phyloP scores from a whole-genome alignment of 352 stramenopile species.

The Phytopythium mirpurense region DNA sequence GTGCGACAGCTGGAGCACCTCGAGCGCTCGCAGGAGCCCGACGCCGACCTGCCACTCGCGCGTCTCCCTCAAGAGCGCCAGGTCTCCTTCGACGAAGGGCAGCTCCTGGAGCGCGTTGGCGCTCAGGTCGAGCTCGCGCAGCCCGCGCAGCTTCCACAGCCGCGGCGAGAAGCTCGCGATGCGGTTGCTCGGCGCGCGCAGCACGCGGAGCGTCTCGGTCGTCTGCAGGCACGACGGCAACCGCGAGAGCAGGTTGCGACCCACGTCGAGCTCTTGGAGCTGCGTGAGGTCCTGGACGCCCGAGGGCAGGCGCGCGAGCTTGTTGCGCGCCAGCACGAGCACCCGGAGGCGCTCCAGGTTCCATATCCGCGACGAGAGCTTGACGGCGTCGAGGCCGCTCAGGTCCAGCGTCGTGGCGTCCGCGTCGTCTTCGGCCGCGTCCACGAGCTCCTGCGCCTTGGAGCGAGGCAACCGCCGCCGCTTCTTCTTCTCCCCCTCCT shows the following conservation, averaged over 20 bases:
- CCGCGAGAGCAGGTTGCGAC: constrained; percentile 46
- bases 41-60: constrained; percentile 69
- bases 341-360: constrained; percentile 42
- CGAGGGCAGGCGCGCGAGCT: constrained; percentile 54
- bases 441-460: constrained; percentile 48
- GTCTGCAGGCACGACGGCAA: constrained; percentile 67
- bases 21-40: constrained; percentile 32
- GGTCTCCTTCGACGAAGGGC: constrained; percentile 59
- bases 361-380: constrained; percentile 64
- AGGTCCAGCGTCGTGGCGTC: constrained; percentile 31
- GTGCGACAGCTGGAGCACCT: constrained; percentile 43
- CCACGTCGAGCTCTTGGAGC: constrained; percentile 52
- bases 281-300: constrained; percentile 61
- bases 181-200: constrained; percentile 50
- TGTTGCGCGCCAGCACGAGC: constrained; percentile 45
- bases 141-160: constrained; percentile 55
- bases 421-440: constrained; percentile 37
- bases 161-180: constrained; percentile 57
- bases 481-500: constrained; percentile 22
- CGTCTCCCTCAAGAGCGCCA: constrained; percentile 66
- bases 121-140: constrained; percentile 46
- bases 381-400: constrained; percentile 41
- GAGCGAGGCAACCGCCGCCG: constrained; percentile 44
- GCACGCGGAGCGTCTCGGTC: constrained; percentile 31
- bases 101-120: constrained; percentile 46